These are phyloP conservation scores for Monilinia aucupariae DNA, from an alignment of 2,329 filamentous ascomycete species.

Conservation along the genomic window DNA sequence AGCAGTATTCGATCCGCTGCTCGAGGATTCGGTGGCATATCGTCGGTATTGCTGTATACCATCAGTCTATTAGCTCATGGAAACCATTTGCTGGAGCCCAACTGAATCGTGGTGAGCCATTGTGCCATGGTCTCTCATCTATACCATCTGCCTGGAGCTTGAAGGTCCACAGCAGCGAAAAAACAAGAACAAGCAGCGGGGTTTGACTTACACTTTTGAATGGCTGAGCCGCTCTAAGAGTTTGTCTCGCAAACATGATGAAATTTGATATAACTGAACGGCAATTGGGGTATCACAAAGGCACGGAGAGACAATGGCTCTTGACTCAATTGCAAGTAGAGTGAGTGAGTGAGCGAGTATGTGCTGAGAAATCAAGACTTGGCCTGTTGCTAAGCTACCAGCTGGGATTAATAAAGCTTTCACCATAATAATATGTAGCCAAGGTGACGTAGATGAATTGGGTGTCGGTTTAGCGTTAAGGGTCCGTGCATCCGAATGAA, in stretches of 20 bases:
- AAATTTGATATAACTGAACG: neutral
- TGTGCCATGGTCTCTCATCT: neutral
- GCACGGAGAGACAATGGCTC: neutral
- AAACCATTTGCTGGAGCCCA: slow-evolving; percentile 12
- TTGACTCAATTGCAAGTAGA: neutral
- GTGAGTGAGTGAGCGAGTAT: too few species aligned
- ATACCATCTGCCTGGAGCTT: neutral
- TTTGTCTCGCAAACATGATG: slow-evolving; percentile 62
- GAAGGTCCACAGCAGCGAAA: neutral
- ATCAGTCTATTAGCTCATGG: slow-evolving; percentile 12
- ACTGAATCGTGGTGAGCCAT: neutral
- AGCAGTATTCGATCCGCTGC: slow-evolving; percentile 48
- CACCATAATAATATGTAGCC: slow-evolving; percentile 1
- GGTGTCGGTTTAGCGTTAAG: neutral
- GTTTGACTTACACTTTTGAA: slow-evolving; percentile 54
- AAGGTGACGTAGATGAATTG: slow-evolving; percentile 6
- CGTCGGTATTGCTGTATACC: slow-evolving; percentile 53
- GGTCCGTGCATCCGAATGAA: neutral
- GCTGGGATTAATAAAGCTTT: neutral
- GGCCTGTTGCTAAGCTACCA: too few species aligned
- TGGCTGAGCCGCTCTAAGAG: slow-evolving; percentile 59
- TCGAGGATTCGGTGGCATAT: slow-evolving; percentile 62
- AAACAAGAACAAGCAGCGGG: neutral
- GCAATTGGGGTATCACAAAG: neutral
- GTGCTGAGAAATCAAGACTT: slow-evolving; percentile 3